Base-by-base conservation (phyloP, 495 filamentous ascomycete species). In the Aspergillus haitiensis region DNA sequence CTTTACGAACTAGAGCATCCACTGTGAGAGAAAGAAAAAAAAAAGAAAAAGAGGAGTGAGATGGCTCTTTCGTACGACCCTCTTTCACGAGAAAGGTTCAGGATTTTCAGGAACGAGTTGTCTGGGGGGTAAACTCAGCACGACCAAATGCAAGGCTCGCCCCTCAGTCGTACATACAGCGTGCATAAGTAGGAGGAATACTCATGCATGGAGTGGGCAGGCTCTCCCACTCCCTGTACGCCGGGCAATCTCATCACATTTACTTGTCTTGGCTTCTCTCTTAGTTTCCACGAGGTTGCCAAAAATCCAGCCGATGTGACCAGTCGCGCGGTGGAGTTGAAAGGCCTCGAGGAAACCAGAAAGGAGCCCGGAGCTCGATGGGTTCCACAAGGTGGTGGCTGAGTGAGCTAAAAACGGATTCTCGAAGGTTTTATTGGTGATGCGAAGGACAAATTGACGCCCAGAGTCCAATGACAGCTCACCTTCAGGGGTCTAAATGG, bases 291-390 rank as follows among this genome's bases (percentile, higher is more conserved):
- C 58, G 61, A 64, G 61, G 61, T 15, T 47, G 40, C 7, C 11
- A 21, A 58, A 58, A 32, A 55, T 61, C 52, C 39, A 33, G 37
- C 58, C 58, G 40, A 53, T 56, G 58, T 67, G 64, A 67, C 61
- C 59, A 64, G 56, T 64, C 64, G 48, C 50, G 60, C 55, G 51
- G 64, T 64, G 64, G 61, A 63, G 57, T 15, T 47, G 52, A 47
- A 42, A 56, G 55, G 39, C 36, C 52, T 39, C 15, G 47, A 60
- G 39, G 54, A 49, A 52, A 15, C 44, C 37, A 15, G 16, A 52
- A 35, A 53, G 36, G 54, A 54, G 39, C 49, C 33, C 47, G 52
- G 52, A 49, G 21, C 21, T 60, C 52, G 59, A 52, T 57, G 59
- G 56, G 61, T 56, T 56, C 27, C 44, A 47, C 44, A 16, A 5